phyloP scores from a whole-genome alignment of 2,329 filamentous ascomycete species.

The Aspergillus aculeatinus region DNA sequence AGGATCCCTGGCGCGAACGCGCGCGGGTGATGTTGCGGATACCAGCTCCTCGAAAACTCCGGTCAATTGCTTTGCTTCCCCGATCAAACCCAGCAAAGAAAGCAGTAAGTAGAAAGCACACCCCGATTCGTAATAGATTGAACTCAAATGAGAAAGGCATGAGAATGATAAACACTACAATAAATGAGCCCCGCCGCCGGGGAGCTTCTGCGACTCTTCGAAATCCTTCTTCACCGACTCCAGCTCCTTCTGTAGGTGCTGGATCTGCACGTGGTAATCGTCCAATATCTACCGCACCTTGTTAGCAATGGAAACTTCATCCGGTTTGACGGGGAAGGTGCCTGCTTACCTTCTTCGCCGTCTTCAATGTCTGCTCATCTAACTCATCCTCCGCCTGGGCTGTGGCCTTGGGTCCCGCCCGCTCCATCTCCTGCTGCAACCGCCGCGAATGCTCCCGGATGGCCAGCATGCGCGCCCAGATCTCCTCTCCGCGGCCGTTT shows the following conservation, averaged over 20 bases:
- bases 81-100: background rate
- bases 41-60: slow-evolving; percentile 9
- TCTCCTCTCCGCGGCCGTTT: slow-evolving; percentile 61
- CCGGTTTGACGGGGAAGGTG: background rate
- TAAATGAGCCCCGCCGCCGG: slow-evolving; percentile 23
- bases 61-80: background rate
- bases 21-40: background rate
- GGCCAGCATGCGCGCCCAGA: slow-evolving; percentile 66
- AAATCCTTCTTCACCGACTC: slow-evolving; percentile 60
- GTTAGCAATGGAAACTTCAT: slow-evolving; percentile 32
- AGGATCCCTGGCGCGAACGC: background rate
- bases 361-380: slow-evolving; percentile 59
- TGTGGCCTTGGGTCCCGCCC: slow-evolving; percentile 44
- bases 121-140: background rate
- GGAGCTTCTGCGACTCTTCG: slow-evolving; percentile 52
- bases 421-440: slow-evolving; percentile 61
- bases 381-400: slow-evolving; percentile 48
- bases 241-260: slow-evolving; percentile 62
- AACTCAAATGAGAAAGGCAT: background rate
- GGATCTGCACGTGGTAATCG: slow-evolving; percentile 51
- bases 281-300: slow-evolving; percentile 45
- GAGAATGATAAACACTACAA: background rate
- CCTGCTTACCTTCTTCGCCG: slow-evolving; percentile 57
- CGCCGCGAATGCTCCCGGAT: slow-evolving; percentile 59
- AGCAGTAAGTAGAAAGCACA: background rate